Percentiles rank a stretch among this genome's conserved stretches.
phyloP scores from a whole-genome alignment of 345 rosid genomes.

The Carallia brachiata region DNA sequence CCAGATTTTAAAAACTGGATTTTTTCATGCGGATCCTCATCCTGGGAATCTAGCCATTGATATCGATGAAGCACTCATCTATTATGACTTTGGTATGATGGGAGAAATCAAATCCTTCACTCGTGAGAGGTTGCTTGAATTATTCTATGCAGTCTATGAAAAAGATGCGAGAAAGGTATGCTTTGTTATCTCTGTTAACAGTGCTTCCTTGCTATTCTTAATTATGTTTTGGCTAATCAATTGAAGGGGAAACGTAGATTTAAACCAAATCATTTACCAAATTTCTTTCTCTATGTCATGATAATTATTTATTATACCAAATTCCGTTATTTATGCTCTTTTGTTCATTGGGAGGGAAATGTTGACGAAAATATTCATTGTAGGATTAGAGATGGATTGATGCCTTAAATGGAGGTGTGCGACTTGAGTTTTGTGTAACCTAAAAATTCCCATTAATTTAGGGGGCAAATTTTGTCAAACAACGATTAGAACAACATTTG shows the following conservation, averaged over 20 bases:
- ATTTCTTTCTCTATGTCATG: too few species aligned
- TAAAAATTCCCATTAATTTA: too few species aligned
- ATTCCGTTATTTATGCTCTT: too few species aligned
- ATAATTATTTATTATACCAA: too few species aligned
- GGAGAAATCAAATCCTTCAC: constrained; percentile 94
- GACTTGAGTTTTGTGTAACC: too few species aligned
- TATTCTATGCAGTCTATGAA: constrained; percentile 87
- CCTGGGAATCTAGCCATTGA: constrained; percentile 97
- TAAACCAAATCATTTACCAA: too few species aligned
- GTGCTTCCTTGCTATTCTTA: constrained; percentile 1
- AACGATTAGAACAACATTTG: too few species aligned
- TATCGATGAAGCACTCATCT: constrained; percentile 73
- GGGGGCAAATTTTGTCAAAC: too few species aligned
- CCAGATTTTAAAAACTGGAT: constrained; percentile 89
- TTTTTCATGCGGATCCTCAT: constrained; percentile 99
- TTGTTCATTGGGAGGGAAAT: too few species aligned
- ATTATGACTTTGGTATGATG: constrained; percentile 99
- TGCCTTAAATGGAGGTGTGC: too few species aligned
- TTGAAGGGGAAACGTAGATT: neutral
- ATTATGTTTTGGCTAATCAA: neutral
- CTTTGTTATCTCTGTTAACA: constrained; percentile 12
- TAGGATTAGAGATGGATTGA: too few species aligned
- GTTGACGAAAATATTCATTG: too few species aligned
- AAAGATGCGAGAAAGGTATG: constrained; percentile 89
- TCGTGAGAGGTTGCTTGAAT: constrained; percentile 77